These are phyloP conservation scores for Hymenoscyphus infarciens DNA, from an alignment of 2,329 filamentous ascomycete species.

Conservation along the genomic window DNA sequence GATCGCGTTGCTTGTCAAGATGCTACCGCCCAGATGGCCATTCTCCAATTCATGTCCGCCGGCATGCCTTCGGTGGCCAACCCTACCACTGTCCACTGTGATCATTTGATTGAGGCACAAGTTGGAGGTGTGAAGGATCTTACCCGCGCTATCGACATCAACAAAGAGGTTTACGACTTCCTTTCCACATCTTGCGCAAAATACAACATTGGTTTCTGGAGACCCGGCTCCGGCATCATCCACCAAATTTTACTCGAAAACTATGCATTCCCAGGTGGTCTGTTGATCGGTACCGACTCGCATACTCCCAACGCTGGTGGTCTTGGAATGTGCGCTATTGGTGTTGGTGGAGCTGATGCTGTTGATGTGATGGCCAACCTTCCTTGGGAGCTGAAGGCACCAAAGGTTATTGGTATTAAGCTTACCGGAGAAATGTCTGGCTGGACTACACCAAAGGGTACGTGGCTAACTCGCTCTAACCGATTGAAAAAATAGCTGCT, in stretches of 20 bases:
- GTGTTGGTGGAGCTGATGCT: conserved; percentile 96
- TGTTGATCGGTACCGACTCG: conserved; percentile 96
- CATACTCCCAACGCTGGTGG: conserved; percentile 97
- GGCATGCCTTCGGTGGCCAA: conserved; percentile 95
- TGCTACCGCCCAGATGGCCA: conserved; percentile 99
- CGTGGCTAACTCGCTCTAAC: conserved; percentile 30
- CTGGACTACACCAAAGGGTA: conserved; percentile 92
- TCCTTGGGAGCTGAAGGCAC: conserved; percentile 97
- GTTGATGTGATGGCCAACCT: conserved; percentile 98
- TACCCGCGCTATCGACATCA: conserved; percentile 83
- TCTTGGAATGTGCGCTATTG: conserved; percentile 90
- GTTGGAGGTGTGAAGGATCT: conserved; percentile 91
- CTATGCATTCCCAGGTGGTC: conserved; percentile 97
- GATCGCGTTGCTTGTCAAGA: conserved; percentile 99
- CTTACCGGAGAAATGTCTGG: conserved; percentile 85
- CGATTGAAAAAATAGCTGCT: conserved; percentile 7
- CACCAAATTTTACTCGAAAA: conserved; percentile 99
- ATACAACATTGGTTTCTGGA: conserved; percentile 99
- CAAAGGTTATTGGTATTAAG: conserved; percentile 94
- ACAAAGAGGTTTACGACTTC: conserved; percentile 99
- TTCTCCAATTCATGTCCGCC: conserved; percentile 99
- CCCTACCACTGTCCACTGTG: conserved; percentile 94
- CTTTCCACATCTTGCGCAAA: conserved; percentile 89
- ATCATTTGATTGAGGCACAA: conserved; percentile 98
- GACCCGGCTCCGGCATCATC: conserved; percentile 96